Base-by-base conservation (phyloP, 495 filamentous ascomycete genomes). In the Emericellopsis terricola region DNA sequence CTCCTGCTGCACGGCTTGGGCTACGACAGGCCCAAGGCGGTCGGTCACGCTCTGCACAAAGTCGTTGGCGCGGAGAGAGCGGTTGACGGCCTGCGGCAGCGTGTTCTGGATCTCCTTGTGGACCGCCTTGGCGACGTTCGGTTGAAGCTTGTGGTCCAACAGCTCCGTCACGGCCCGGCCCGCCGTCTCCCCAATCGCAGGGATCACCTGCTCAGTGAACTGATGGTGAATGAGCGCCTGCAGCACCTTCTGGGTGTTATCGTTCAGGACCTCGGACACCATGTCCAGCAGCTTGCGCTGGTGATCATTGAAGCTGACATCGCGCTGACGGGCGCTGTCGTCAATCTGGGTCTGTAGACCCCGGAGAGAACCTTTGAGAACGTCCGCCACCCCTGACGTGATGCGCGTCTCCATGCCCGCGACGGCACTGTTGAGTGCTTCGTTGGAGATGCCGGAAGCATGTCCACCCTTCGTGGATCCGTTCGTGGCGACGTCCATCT, bases 211-310 rank as follows among this genome's bases (percentile, higher is more conserved):
- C 23, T 64, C 55, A 43, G 76, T 62, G 41, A 87, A 81, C 48
- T 69, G 73, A 28, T 59, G 54, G 17, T 61, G 64, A 33, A 93
- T 69, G 37, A 91, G 76, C 18, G 68, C 69, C 17, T 69, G 57
- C 20, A 94, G 64, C 16, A 76, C 78, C 43, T 76, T 69, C 50
- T 94, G 84, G 19, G 91, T 81, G 41, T 94, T 96, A 29, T 89
- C 77, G 14, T 82, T 79, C 14, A 99, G 62, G 9, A 89, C 87
- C 33, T 69, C 74, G 1, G 84, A 89, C 7, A 99, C 81, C 28
- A 93, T 64, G 15, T 82, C 78, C 33, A 99, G 66, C 20, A 99
- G 43, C 9, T 55, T 41, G 8, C 52, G 55, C 39, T 64, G 59
- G 36, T 55, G 60, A 37, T 44, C 50, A 37, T 55, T 53, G 36